Conservation (phyloP, 2,329 filamentous ascomycete species). For the Nakataea oryzae region DNA sequence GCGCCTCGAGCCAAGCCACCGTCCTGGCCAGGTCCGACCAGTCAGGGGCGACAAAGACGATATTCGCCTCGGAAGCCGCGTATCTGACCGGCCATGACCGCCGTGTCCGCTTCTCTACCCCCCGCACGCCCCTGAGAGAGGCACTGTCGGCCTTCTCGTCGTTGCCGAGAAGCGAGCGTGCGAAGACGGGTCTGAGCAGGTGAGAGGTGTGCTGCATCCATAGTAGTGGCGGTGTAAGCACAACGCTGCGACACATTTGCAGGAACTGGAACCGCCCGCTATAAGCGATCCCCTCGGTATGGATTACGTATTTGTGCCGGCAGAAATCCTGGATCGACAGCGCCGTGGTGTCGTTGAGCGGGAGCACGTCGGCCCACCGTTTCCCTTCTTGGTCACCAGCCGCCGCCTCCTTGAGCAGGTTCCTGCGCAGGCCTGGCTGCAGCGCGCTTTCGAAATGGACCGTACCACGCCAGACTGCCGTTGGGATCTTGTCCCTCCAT, state of each 20-base stretch:
- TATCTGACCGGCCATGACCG: conserved; percentile 28
- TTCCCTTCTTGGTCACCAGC: no score
- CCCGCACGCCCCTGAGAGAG: neutral
- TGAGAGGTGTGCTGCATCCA: conserved; percentile 42
- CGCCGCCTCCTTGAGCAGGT: neutral
- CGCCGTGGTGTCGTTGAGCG: conserved; percentile 31
- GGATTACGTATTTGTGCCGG: conserved; percentile 36
- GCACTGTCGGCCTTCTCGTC: neutral
- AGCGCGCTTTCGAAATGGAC: conserved; percentile 35
- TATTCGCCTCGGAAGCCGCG: conserved; percentile 26
- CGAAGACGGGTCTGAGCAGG: conserved; percentile 32
- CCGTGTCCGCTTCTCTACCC: conserved; percentile 6
- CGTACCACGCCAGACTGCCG: conserved; percentile 41
- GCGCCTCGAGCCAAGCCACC: conserved; percentile 31
- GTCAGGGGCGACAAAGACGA: conserved; percentile 38
- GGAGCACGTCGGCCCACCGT: conserved; percentile 37
- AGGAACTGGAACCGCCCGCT: conserved; percentile 40
- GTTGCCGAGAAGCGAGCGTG: conserved; percentile 15
- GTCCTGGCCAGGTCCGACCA: conserved; percentile 39
- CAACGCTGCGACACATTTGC: conserved; percentile 36
- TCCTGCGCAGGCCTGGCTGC: conserved; percentile 10
- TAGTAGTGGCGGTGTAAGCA: conserved; percentile 33
- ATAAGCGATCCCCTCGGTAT: conserved; percentile 45
- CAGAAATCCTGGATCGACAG: conserved; percentile 40
- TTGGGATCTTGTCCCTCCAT: conserved; percentile 24